Evolutionary conservation across 129 eudicot genomes (phyloP), one percentile per base, ranked within the genome.

Genomic region (Flaveria robusta): DNA sequence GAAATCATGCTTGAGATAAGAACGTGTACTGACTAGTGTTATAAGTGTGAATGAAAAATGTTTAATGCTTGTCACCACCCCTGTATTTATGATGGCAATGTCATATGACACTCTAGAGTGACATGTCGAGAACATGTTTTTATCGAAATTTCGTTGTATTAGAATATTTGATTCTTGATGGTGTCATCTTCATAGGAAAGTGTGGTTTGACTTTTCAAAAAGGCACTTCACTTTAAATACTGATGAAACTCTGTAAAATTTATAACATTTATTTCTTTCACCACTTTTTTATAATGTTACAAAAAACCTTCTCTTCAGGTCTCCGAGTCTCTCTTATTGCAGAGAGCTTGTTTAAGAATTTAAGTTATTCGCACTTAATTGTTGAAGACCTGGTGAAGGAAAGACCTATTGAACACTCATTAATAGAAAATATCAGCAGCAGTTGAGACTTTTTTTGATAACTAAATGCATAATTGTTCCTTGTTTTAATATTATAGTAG

Each of bases 81-180:
- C 13, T 63, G 16, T 60, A 34, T 15, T 42, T 68, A 37, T 78
- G 66, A 46, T 47, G 83, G 75, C 16, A 62, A 79, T 79, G 79
- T 66, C 83, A 74, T 64, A 46, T 58, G 82, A 29, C 79, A 74
- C 41, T 73, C 39, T n/a, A 72, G 47, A 20, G 58, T 47, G 49
- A 22, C 24, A 79, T 51, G 62, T 24, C 37, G 23, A 13, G 62
- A 16, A 52, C 7, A 43, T 43, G 19, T 12, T 14, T 22, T 27
- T 41, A 74, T 42, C 14, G 2, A 42, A 18, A 29, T 20, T 27
- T 80, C 1, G 51, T 54, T 74, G 64, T 66, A 24, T 72, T 54
- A 55, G 23, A 55, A 55, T 66, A 63, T 11, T 12, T 65, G 63
- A 52, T 65, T 54, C 18, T 56, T 41, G 9, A 71, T 72, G 50